A percentile compares a stretch with the other conserved stretches of the same genome.
Conservation (phyloP, 1,284 basidiomycete species). For the Cerrena zonata region DNA sequence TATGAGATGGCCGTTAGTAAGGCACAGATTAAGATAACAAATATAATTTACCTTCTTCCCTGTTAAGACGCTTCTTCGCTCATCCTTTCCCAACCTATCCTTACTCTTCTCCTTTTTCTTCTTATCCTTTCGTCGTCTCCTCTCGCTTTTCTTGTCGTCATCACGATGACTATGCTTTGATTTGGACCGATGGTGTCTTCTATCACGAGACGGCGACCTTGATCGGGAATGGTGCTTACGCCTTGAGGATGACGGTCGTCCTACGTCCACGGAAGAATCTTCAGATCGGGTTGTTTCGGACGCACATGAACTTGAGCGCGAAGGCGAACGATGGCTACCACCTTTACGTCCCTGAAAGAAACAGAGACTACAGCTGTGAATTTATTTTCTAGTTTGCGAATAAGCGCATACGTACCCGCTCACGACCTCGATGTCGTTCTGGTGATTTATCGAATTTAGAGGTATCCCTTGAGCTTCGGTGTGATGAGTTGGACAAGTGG, state of each 20-base stretch:
- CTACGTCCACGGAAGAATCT: not conserved
- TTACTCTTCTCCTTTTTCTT: slow-evolving; percentile 26
- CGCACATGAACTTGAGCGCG: slow-evolving; percentile 4
- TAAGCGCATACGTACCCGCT: not conserved
- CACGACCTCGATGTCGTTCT: not conserved
- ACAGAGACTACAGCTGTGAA: not conserved
- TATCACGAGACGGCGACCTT: not conserved
- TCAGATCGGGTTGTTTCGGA: not conserved
- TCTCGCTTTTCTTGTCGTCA: slow-evolving; percentile 3
- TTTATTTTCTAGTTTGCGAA: not conserved
- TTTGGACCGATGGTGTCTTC: not conserved
- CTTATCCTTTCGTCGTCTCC: not conserved
- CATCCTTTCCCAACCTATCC: slow-evolving; percentile 20
- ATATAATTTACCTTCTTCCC: slow-evolving; percentile 44
- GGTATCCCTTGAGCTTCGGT: not conserved
- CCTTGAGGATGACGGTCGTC: not conserved
- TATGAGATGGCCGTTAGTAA: slow-evolving; percentile 3
- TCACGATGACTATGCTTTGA: not conserved
- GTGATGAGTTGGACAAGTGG: not conserved
- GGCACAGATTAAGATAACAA: not conserved
- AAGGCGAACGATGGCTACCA: not conserved
- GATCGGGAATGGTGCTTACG: not conserved
- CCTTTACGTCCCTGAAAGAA: not conserved
- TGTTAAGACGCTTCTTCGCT: slow-evolving; percentile 45
- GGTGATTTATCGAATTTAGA: not conserved